These are phyloP conservation scores for Neofusicoccum sp. DNA, from an alignment of 2,329 filamentous ascomycete species.

Conservation along the genomic window DNA sequence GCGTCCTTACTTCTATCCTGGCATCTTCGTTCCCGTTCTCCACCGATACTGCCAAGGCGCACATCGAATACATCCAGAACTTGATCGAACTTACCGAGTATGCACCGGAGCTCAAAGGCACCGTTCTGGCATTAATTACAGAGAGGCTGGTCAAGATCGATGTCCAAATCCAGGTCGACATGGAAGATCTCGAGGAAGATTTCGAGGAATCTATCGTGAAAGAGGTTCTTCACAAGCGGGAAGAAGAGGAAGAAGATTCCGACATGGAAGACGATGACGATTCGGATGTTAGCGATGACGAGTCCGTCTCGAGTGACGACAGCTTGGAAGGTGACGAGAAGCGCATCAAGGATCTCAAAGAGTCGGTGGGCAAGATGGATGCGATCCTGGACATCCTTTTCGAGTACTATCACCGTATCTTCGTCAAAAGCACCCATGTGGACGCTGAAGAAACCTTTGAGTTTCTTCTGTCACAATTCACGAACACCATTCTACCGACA, in stretches of 20 bases:
- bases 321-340: conserved; percentile 56
- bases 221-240: conserved; percentile 40
- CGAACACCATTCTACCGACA: conserved; percentile 82
- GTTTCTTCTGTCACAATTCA: conserved; percentile 80
- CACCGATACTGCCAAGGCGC: conserved; percentile 72
- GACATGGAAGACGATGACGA: conserved; percentile 46
- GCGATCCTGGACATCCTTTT: conserved; percentile 86
- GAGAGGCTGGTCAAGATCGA: conserved; percentile 90
- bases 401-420: conserved; percentile 71
- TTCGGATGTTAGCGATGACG: conserved; percentile 62
- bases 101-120: conserved; percentile 71
- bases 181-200: conserved; percentile 91
- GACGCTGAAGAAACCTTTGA: conserved; percentile 72
- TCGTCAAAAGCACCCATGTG: conserved; percentile 62
- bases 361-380: conserved; percentile 88
- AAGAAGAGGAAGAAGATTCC: conserved; percentile 51
- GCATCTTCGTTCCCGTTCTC: conserved; percentile 70
- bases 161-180: conserved; percentile 88
- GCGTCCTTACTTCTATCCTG: conserved; percentile 66
- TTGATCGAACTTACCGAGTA: conserved; percentile 75
- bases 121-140: conserved; percentile 79
- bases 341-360: conserved; percentile 69
- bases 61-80: conserved; percentile 86
- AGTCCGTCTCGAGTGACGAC: conserved; percentile 68
- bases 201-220: conserved; percentile 70